Evolutionary conservation across 2,329 filamentous ascomycete genomes (phyloP), one percentile per base, ranked within the genome.

Genomic region (Botrytis sinoallii): DNA sequence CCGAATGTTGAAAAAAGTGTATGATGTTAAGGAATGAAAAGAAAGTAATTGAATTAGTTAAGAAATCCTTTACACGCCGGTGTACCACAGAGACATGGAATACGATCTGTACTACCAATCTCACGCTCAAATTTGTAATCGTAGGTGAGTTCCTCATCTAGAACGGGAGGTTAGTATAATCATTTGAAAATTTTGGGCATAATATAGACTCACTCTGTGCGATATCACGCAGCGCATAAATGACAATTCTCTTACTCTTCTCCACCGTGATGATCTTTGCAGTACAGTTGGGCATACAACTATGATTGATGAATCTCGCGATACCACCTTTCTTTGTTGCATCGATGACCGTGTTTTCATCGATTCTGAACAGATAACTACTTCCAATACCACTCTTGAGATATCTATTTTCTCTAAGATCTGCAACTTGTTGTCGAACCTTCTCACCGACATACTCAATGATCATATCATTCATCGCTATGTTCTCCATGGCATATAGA

Each of bases 121-220:
- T 99, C 96, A 79, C 96, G 93, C 85, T 99, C 96, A 83, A 99
- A 99, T 84, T 99, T 99, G 88, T 99, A 99, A 86, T 99, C 96
- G 85, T 99, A 99, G 3, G 96, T 99, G 82, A 99, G 90, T 86
- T 99, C 96, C 85, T 99, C 96, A 82, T 98, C 96, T 99, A 29
- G 18, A 32, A 73, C 14, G 63, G 22, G 12, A 65, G 44, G 73
- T 79, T 79, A 80, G 79, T n/a, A 6, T 29, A 16, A 8, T 29
- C 29, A 57, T 12, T 46, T 48, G 8, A n/a, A 25, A 44, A 8
- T 10, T 10, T 29, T 46, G 46, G 32, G n/a, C 46, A 14, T 16
- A n/a, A 12, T 55, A 63, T 25, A 48, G 63, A 90, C 93, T 87
- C 89, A 98, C 96, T 96, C 87, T 95, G 91, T 79, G 90, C 90